Conservation (phyloP, 352 stramenopile genomes). For the Phytophthora litchii region DNA sequence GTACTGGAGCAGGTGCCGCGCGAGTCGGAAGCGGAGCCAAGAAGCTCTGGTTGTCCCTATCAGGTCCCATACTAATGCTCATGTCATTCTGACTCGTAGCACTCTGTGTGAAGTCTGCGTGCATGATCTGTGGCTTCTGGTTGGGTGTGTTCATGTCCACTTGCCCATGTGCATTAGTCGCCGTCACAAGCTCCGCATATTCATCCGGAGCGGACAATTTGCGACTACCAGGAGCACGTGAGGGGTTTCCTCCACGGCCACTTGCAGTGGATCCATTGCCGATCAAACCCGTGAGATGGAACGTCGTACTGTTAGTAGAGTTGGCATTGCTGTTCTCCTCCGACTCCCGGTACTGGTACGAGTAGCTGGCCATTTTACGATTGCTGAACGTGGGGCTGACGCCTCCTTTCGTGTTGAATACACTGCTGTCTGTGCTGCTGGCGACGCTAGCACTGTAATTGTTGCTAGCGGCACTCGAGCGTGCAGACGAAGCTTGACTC, state of each 20-base stretch:
- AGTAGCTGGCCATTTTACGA: conserved; percentile 39
- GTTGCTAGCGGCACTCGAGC: conserved; percentile 34
- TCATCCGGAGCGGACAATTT: conserved; percentile 44
- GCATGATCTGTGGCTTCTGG: conserved; percentile 2
- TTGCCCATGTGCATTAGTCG: conserved; percentile 32
- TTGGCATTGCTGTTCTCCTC: conserved; percentile 21
- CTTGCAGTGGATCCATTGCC: conserved; percentile 24
- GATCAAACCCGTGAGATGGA: conserved; percentile 37
- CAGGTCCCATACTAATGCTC: conserved; percentile 36
- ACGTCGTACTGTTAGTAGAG: conserved; percentile 22
- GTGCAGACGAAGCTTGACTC: conserved; percentile 37
- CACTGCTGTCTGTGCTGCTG: conserved; percentile 35
- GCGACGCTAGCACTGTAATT: conserved; percentile 26
- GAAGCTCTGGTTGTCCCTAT: conserved; percentile 31
- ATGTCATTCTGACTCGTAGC: conserved; percentile 16
- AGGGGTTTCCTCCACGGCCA: conserved; percentile 15
- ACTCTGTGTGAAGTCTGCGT: conserved; percentile 33
- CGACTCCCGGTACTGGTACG: conserved; percentile 44
- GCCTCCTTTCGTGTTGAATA: conserved; percentile 48
- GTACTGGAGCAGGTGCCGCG: background rate
- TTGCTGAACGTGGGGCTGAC: conserved; percentile 41
- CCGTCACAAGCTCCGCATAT: conserved; percentile 41
- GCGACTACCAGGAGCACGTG: conserved; percentile 22
- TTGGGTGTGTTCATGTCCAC: conserved; percentile 20
- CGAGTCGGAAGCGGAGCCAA: conserved; percentile 20